phyloP scores from a whole-genome alignment of 371 early-diverging fungal species.

The Mortierella sp. region DNA sequence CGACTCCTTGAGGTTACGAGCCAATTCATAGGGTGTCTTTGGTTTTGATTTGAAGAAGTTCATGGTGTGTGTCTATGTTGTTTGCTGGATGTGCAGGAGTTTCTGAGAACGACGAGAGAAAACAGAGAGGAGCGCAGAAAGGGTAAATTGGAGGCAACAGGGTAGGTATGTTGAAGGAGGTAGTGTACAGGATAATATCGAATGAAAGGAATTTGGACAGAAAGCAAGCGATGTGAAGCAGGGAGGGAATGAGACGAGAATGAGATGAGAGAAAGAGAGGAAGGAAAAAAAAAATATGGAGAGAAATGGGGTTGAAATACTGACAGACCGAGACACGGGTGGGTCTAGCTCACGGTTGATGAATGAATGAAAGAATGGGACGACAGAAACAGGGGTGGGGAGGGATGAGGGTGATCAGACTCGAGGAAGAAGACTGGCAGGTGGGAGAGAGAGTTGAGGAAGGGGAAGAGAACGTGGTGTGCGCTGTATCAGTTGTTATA shows the following conservation, averaged over 20 bases:
- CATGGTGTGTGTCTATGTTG: conserved; percentile 61
- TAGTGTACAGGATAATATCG: not conserved
- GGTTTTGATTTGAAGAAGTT: conserved; percentile 91
- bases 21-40: conserved; percentile 91
- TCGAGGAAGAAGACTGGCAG: no score
- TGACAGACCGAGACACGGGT: not conserved
- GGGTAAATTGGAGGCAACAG: conserved; percentile 9
- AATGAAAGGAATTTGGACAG: conserved; percentile 8
- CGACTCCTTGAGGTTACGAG: conserved; percentile 86
- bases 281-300: conserved; percentile 8
- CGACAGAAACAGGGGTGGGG: not conserved
- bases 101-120: conserved; percentile 2
- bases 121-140: conserved; percentile 6
- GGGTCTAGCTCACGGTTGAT: not conserved
- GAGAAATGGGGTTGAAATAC: conserved; percentile 1
- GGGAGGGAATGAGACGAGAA: conserved; percentile 22
- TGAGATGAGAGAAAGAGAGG: conserved; percentile 4
- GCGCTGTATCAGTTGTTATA: no score
- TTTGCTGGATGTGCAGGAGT: not conserved
- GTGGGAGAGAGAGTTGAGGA: not conserved
- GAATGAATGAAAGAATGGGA: not conserved
- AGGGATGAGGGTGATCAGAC: not conserved
- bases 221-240: not conserved
- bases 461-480: no score
- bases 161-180: not conserved